Base-by-base conservation (phyloP, 2,329 filamentous ascomycete genomes). In the Thelonectria rubi region DNA sequence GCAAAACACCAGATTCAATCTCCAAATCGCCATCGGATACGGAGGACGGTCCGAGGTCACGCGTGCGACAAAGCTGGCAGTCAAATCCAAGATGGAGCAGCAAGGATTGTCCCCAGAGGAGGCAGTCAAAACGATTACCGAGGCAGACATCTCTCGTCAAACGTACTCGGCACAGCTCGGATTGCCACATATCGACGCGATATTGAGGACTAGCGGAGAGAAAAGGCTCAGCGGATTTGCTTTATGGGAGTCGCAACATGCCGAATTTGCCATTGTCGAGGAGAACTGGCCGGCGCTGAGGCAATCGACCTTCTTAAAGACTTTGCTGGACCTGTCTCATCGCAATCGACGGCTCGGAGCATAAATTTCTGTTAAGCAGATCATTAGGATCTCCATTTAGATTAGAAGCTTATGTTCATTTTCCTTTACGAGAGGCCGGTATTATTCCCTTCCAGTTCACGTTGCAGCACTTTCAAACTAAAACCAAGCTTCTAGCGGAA, bases 231-330 rank as follows among this genome's bases (percentile, higher is more conserved):
- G 56, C 12, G 56, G 56, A 2, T 59, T 59, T 26, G 56, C 56
- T 4, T 21, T 59, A 32, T 59, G 56, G 56, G 56, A 59, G 56
- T 59, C 56, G 12, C 50, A 59, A n/a, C 56, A 59, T 30, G 56
- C 56, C 5, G 56, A 59, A 17, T 59, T 59, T 43, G 56, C n/a
- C 0, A 54, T 59, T 49, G 17, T 59, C 6, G 17, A 59, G n/a
- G 56, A 59, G 49, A 59, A 59, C 17, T 59, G 56, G 56, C 56
- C 50, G 14, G 56, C 40, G 2, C 20, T 59, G 26, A 54, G 17
- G 12, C 56, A 59, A 42, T 59, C 56, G 14, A 47, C 20, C 3
- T 54, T 59, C 14, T 34, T 59, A 2, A 47, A n/a, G 11, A 59
- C 42, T n/a, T 32, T 59, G 34, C n/a, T 59, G 11, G 50, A 59